These are phyloP conservation scores for Globisporangium irregulare DNA, from an alignment of 352 stramenopile genomes.

Conservation along the genomic window DNA sequence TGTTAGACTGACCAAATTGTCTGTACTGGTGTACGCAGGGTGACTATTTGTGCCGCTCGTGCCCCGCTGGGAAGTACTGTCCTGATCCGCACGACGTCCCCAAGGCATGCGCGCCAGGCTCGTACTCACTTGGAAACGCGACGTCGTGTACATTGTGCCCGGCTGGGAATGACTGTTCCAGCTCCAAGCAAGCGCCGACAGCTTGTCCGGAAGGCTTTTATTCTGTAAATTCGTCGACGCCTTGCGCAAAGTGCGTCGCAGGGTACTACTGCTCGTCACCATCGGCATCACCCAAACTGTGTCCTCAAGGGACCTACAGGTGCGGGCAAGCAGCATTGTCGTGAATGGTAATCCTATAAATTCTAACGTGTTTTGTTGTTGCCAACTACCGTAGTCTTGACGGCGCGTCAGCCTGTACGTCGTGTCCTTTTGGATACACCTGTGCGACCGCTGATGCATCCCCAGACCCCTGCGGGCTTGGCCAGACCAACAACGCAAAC, in stretches of 20 bases:
- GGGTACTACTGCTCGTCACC: conserved; percentile 39
- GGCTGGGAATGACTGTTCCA: conserved; percentile 44
- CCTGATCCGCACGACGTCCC: conserved; percentile 19
- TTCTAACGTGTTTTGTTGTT: conserved; percentile 14
- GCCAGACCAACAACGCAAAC: conserved; percentile 35
- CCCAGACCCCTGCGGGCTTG: conserved; percentile 19
- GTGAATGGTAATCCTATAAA: background rate
- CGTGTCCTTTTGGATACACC: conserved; percentile 45
- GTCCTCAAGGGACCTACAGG: conserved; percentile 38
- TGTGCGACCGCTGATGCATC: conserved; percentile 28
- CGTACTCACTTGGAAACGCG: conserved; percentile 43
- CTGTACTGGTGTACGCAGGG: conserved; percentile 15
- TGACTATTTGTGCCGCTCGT: conserved; percentile 33
- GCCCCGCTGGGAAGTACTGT: conserved; percentile 41
- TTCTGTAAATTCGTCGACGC: conserved; percentile 16
- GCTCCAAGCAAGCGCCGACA: conserved; percentile 18
- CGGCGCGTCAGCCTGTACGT: conserved; percentile 35
- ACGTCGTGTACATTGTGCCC: conserved; percentile 42
- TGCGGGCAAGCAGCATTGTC: conserved; percentile 1
- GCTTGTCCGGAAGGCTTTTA: conserved; percentile 30
- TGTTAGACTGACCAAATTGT: background rate
- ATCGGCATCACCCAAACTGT: conserved; percentile 25
- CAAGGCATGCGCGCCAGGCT: conserved; percentile 24
- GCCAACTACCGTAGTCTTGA: conserved; percentile 16
- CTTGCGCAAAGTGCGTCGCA: conserved; percentile 28